Conservation (phyloP, 2,329 filamentous ascomycete genomes). For the Colletotrichum sp. region DNA sequence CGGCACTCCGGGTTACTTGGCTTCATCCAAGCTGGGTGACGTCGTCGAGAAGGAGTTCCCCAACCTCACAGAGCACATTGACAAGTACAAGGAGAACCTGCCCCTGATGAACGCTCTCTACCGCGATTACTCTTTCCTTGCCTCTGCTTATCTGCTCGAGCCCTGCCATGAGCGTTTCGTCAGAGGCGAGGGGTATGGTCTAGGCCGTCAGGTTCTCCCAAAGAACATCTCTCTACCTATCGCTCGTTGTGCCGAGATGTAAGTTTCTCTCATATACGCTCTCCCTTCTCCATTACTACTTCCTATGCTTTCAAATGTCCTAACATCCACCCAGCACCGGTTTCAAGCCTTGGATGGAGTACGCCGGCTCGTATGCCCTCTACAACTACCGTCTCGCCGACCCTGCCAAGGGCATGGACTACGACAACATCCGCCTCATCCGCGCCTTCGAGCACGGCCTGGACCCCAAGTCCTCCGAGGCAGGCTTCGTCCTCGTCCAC, state of each 20-base stretch:
- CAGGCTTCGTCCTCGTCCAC: slow-evolving; percentile 94
- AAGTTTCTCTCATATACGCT: slow-evolving; percentile 40
- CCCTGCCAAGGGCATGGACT: slow-evolving; percentile 61
- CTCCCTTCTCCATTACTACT: background rate
- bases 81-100: slow-evolving; percentile 75
- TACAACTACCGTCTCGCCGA: slow-evolving; percentile 70
- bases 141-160: slow-evolving; percentile 88
- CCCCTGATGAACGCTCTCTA: slow-evolving; percentile 86
- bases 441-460: slow-evolving; percentile 91
- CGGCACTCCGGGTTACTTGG: slow-evolving; percentile 79
- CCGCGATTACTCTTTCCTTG: slow-evolving; percentile 89
- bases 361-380: slow-evolving; percentile 71
- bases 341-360: slow-evolving; percentile 94
- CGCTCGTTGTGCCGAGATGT: slow-evolving; percentile 84
- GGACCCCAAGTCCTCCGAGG: slow-evolving; percentile 86
- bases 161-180: slow-evolving; percentile 81
- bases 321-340: slow-evolving; percentile 49
- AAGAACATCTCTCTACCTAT: slow-evolving; percentile 80
- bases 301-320: background rate
- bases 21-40: slow-evolving; percentile 74
- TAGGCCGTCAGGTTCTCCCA: slow-evolving; percentile 77
- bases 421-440: slow-evolving; percentile 79
- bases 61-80: slow-evolving; percentile 75
- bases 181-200: slow-evolving; percentile 77
- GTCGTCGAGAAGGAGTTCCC: slow-evolving; percentile 77